phyloP scores from a whole-genome alignment of 768 basidiomycete genomes.

The Mycena sanguinolenta region DNA sequence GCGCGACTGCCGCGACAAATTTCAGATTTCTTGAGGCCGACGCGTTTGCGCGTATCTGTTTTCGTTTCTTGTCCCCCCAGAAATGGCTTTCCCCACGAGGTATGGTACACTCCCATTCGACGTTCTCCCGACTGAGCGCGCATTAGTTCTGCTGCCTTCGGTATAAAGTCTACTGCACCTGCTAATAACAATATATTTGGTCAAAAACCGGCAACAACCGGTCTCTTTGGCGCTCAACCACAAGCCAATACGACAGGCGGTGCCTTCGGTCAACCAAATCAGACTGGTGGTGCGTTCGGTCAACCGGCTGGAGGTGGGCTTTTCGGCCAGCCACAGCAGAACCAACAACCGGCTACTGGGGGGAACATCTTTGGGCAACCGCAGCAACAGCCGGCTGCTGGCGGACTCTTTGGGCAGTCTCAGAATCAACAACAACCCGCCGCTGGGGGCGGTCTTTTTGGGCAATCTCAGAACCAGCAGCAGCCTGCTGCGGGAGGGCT shows the following conservation, averaged over 20 bases:
- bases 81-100: slow-evolving; percentile 37
- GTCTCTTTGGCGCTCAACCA: slow-evolving; percentile 56
- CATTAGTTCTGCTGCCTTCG: slow-evolving; percentile 51
- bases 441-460: slow-evolving; percentile 44
- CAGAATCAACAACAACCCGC: slow-evolving; percentile 39
- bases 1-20: too few species aligned
- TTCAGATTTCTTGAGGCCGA: too few species aligned
- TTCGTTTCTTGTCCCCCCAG: neutral
- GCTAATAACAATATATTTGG: slow-evolving; percentile 45
- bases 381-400: slow-evolving; percentile 38
- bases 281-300: slow-evolving; percentile 25
- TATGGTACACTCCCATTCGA: neutral
- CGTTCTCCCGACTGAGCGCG: neutral
- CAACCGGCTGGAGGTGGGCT: slow-evolving; percentile 35
- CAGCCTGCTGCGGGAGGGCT: slow-evolving; percentile 39
- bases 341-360: slow-evolving; percentile 45
- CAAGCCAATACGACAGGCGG: slow-evolving; percentile 21
- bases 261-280: slow-evolving; percentile 42
- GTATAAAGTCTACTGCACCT: slow-evolving; percentile 51
- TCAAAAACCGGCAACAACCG: slow-evolving; percentile 45
- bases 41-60: neutral
- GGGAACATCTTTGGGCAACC: slow-evolving; percentile 55
- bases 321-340: slow-evolving; percentile 44
- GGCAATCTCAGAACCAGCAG: slow-evolving; percentile 47
- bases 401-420: slow-evolving; percentile 50